These are phyloP conservation scores for Pulveroboletus sp. DNA, from an alignment of 768 basidiomycete genomes.

Conservation along the genomic window DNA sequence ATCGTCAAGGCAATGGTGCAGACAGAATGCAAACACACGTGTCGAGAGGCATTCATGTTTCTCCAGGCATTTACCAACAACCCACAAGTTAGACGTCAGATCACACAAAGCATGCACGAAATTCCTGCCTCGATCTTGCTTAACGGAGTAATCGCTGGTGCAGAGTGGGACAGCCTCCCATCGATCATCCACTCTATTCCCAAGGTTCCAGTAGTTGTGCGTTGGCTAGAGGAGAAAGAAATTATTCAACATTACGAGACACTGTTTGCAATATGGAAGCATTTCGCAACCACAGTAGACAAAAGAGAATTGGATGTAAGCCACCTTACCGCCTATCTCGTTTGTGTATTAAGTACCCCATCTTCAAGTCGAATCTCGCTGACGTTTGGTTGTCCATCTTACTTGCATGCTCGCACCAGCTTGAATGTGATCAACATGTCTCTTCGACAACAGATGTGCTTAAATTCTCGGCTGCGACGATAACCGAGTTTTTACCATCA, in stretches of 20 bases:
- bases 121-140: constrained; percentile 38
- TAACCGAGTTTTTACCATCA: constrained; percentile 36
- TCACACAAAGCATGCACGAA: constrained; percentile 11
- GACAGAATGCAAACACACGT: constrained; percentile 21
- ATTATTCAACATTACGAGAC: constrained; percentile 37
- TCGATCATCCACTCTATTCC: constrained; percentile 27
- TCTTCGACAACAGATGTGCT: constrained; percentile 35
- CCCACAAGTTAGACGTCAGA: constrained; percentile 5
- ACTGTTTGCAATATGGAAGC: constrained; percentile 39
- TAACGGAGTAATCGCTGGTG: constrained; percentile 41
- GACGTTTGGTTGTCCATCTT: constrained; percentile 56
- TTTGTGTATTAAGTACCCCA: constrained; percentile 4
- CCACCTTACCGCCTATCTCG: constrained; percentile 1
- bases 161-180: constrained; percentile 24
- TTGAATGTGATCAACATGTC: constrained; percentile 37
- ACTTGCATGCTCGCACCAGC: constrained; percentile 45
- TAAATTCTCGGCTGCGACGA: constrained; percentile 31
- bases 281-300: constrained; percentile 20
- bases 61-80: constrained; percentile 36
- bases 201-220: constrained; percentile 24
- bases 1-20: constrained; percentile 40
- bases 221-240: constrained; percentile 38
- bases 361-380: constrained; percentile 37
- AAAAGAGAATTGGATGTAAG: constrained; percentile 25
- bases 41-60: constrained; percentile 34